Conservation (phyloP, 768 basidiomycete genomes). For the Auriculariales sp. region DNA sequence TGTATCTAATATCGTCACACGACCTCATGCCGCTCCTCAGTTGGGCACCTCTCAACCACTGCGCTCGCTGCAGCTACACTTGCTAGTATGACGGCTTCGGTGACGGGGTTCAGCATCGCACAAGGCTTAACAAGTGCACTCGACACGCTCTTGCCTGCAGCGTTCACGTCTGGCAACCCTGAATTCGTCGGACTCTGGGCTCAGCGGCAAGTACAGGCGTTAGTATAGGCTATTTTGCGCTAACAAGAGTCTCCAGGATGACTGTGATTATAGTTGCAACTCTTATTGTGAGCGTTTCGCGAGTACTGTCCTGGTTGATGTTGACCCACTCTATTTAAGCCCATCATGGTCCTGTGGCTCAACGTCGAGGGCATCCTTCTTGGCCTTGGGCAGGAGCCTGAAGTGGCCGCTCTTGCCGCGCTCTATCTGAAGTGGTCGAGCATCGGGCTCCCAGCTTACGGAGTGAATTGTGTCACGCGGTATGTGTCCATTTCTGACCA, state of each 20-base stretch:
- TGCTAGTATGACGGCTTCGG: conserved; percentile 23
- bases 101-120: conserved; percentile 65
- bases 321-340: conserved; percentile 16
- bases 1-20: background rate
- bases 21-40: conserved; percentile 28
- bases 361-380: conserved; percentile 71
- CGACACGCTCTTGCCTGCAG: conserved; percentile 86
- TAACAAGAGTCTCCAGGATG: background rate
- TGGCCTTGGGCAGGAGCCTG: conserved; percentile 62
- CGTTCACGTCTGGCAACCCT: conserved; percentile 84
- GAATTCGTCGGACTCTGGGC: conserved; percentile 80
- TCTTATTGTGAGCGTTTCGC: background rate
- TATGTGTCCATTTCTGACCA: conserved; percentile 9
- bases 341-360: conserved; percentile 61
- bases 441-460: conserved; percentile 67
- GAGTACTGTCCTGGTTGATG: background rate
- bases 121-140: conserved; percentile 78
- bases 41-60: conserved; percentile 82
- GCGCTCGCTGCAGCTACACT: conserved; percentile 76
- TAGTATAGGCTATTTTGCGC: too few species aligned
- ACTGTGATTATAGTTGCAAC: background rate
- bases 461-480: conserved; percentile 41
- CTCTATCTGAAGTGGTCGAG: conserved; percentile 65
- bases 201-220: conserved; percentile 60
- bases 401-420: conserved; percentile 65